A percentile compares a stretch with the other conserved stretches of the same genome.
Conservation (phyloP, 768 basidiomycete genomes). For the Boletus vermiculosoides region DNA sequence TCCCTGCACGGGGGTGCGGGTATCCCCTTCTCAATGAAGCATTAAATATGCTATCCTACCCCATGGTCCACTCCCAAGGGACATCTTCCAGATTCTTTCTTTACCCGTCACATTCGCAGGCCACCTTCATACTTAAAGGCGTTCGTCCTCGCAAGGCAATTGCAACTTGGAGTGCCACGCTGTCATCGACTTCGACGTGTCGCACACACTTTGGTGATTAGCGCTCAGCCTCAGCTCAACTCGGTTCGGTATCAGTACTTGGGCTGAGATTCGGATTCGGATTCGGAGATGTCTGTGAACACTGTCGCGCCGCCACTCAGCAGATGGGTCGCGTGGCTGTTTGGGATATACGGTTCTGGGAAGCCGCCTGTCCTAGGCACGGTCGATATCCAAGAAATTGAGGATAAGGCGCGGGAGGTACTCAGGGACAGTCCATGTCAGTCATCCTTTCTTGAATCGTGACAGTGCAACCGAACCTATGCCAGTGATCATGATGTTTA, state of each 20-base stretch:
- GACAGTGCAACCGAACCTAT: background rate
- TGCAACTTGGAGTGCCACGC: background rate
- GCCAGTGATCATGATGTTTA: background rate
- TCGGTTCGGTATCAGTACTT: background rate
- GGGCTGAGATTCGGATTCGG: background rate
- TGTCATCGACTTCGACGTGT: background rate
- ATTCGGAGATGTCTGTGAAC: slow-evolving; percentile 19
- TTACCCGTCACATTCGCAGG: background rate
- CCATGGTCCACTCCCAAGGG: background rate
- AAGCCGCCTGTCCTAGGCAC: slow-evolving; percentile 46
- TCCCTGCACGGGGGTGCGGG: background rate
- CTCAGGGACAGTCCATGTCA: slow-evolving; percentile 55
- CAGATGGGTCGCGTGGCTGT: slow-evolving; percentile 23
- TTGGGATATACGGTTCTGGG: slow-evolving; percentile 23
- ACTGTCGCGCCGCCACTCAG: slow-evolving; percentile 20
- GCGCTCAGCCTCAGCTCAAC: background rate
- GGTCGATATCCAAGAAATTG: slow-evolving; percentile 60
- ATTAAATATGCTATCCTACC: slow-evolving; percentile 6
- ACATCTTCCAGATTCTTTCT: background rate
- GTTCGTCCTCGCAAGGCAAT: background rate
- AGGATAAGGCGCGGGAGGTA: slow-evolving; percentile 59
- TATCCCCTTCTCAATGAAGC: background rate
- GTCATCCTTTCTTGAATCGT: slow-evolving; percentile 5
- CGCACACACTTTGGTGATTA: background rate
- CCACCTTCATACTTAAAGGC: background rate